These are phyloP conservation scores for Aegilops longissima DNA, from an alignment of 176 grass and related monocot genomes.

Conservation along the genomic window DNA sequence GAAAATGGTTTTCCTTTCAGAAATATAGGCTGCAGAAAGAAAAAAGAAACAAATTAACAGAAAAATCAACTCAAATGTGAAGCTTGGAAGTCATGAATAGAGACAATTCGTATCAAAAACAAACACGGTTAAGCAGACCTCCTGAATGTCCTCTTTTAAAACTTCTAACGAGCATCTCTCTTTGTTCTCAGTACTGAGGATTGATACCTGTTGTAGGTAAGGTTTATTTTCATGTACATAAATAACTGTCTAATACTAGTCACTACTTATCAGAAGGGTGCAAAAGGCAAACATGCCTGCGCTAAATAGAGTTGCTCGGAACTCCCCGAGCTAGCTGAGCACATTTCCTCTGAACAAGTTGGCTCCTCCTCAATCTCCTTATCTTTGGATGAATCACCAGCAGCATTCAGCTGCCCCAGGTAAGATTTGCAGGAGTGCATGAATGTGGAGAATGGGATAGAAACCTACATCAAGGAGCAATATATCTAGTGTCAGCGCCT, in stretches of 20 bases:
- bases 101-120: conserved; percentile 28
- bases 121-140: conserved; percentile 39
- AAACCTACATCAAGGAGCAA: conserved; percentile 47
- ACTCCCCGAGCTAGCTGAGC: conserved; percentile 37
- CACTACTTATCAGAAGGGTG: background rate
- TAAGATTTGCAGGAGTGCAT: conserved; percentile 68
- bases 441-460: conserved; percentile 73
- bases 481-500: background rate
- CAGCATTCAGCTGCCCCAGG: conserved; percentile 25
- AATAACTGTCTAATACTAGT: background rate
- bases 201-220: conserved; percentile 58
- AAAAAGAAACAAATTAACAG: background rate
- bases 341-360: conserved; percentile 34
- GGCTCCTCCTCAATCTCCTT: conserved; percentile 14
- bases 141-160: conserved; percentile 74
- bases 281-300: conserved; percentile 54
- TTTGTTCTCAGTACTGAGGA: conserved; percentile 63
- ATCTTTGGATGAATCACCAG: conserved; percentile 30
- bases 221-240: conserved; percentile 7
- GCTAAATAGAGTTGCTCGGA: conserved; percentile 72
- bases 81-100: conserved; percentile 10
- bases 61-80: conserved; percentile 21
- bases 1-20: conserved; percentile 59
- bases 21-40: conserved; percentile 68
- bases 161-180: conserved; percentile 49